Percentiles rank a stretch among this genome's conserved stretches.
These are phyloP conservation scores for Soucietia sequanensis DNA, from an alignment of 805 yeast species.

Conservation along the genomic window DNA sequence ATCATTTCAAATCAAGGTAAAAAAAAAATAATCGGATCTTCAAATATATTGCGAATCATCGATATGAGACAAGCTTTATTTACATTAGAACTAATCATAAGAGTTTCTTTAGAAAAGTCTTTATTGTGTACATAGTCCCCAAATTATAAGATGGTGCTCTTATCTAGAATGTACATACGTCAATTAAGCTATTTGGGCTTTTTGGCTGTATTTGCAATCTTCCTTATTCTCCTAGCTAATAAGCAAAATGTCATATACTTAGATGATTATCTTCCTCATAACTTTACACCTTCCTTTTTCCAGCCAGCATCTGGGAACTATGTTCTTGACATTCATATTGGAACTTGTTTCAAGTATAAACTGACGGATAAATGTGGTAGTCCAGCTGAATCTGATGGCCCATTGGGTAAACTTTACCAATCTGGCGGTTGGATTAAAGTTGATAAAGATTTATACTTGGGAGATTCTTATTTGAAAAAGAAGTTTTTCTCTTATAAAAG, in stretches of 20 bases:
- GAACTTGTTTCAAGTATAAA: constrained; percentile 24
- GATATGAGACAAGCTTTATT: too few relatives aligned
- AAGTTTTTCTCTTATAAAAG: constrained; percentile 38
- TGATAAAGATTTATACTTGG: constrained; percentile 48
- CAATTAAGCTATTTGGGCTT: constrained; percentile 19
- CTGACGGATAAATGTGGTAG: constrained; percentile 23
- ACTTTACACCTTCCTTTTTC: constrained; percentile 37
- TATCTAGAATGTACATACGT: constrained; percentile 33
- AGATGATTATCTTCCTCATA: constrained; percentile 25
- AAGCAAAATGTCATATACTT: constrained; percentile 29
- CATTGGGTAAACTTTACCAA: constrained; percentile 20
- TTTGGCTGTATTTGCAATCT: constrained; percentile 15
- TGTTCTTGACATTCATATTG: constrained; percentile 42
- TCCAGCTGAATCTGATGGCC: constrained; percentile 21
- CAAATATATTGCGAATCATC: too few relatives aligned
- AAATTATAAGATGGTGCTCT: constrained; percentile 15
- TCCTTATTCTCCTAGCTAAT: constrained; percentile 38
- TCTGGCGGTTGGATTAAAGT: constrained; percentile 41
- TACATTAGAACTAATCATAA: too few relatives aligned
- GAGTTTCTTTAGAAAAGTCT: too few relatives aligned
- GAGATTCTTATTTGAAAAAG: constrained; percentile 41
- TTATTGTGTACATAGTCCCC: too few relatives aligned
- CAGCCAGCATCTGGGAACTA: constrained; percentile 39
- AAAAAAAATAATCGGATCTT: too few relatives aligned
- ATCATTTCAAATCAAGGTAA: too few relatives aligned